Conservation (phyloP, 208 protist genomes). For the Entamoeba invadens region DNA sequence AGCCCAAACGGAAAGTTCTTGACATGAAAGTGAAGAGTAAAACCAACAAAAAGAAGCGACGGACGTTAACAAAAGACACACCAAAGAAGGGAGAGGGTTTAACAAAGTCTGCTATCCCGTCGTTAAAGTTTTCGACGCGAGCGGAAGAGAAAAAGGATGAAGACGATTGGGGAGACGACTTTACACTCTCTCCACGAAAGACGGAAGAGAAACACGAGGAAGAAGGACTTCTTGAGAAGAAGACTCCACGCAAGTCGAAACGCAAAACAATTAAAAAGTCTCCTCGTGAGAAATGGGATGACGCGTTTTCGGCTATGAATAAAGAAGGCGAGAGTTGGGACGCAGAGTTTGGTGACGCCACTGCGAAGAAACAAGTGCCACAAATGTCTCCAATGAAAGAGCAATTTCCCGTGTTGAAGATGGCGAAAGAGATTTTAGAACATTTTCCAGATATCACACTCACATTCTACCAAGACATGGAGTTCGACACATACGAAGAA, state of each 20-base stretch:
- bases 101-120: background rate
- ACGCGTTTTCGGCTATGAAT: background rate
- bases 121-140: background rate
- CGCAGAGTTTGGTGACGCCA: background rate
- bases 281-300: too few species aligned
- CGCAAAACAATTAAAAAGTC: background rate
- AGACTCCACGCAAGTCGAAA: background rate
- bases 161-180: background rate
- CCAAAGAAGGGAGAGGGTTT: background rate
- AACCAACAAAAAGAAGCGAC: background rate
- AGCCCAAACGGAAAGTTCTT: background rate
- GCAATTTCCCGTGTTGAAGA: background rate
- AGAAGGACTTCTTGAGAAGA: background rate
- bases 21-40: background rate
- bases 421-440: background rate
- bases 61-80: background rate
- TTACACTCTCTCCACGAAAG: background rate
- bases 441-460: background rate
- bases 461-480: background rate
- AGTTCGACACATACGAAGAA: background rate
- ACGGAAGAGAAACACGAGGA: background rate
- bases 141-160: background rate
- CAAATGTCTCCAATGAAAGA: background rate
- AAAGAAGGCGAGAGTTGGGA: background rate
- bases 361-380: background rate